phyloP scores from a whole-genome alignment of 257 asterid species.

The Penstemon barbatus region DNA sequence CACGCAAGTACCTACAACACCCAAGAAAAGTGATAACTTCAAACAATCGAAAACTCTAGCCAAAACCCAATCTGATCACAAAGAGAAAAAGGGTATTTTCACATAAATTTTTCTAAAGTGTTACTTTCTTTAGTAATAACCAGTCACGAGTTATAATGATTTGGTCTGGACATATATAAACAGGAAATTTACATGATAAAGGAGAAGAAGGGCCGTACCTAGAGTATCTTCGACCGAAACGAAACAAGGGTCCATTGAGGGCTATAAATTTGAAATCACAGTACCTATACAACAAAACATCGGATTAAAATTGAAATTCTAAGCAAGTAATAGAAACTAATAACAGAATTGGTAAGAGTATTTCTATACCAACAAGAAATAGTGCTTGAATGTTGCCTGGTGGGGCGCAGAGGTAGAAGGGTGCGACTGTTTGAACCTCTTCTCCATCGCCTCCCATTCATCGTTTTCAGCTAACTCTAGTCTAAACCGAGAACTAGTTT shows the following conservation, averaged over 20 bases:
- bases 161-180: too few relatives aligned
- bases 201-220: slow-evolving; percentile 40
- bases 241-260: slow-evolving; percentile 69
- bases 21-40: background rate
- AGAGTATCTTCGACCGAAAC: slow-evolving; percentile 66
- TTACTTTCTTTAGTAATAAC: too few relatives aligned
- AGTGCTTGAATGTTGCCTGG: slow-evolving; percentile 42
- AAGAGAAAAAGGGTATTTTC: background rate
- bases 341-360: background rate
- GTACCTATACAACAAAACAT: slow-evolving; percentile 45
- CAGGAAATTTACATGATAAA: background rate
- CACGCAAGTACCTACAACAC: slow-evolving; percentile 51
- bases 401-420: slow-evolving; percentile 56
- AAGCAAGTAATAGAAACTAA: slow-evolving; percentile 3
- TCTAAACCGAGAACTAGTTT: too few relatives aligned
- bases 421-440: slow-evolving; percentile 44
- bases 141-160: too few relatives aligned
- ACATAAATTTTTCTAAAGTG: too few relatives aligned
- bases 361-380: slow-evolving; percentile 68
- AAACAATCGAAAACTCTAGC: background rate
- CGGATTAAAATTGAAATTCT: background rate
- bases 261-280: slow-evolving; percentile 67
- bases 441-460: slow-evolving; percentile 62
- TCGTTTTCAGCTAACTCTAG: slow-evolving; percentile 16
- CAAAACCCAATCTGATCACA: background rate